A percentile compares a stretch with the other conserved stretches of the same genome.
Conservation (phyloP, 106 monocot species). For the Gastrodia elata region DNA sequence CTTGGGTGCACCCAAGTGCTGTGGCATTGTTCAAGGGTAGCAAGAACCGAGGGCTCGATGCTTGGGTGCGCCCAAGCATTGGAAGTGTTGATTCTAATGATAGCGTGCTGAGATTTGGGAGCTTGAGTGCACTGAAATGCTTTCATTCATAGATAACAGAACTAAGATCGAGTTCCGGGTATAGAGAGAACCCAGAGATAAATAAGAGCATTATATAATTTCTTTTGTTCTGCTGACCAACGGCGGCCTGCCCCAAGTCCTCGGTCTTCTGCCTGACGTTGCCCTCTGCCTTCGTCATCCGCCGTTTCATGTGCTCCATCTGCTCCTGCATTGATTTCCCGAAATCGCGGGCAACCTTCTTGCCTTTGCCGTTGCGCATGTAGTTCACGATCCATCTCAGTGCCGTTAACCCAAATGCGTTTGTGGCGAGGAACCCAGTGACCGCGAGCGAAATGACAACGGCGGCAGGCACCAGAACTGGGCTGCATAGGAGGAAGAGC, state of each 20-base stretch:
- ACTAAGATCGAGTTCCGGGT: too few species aligned
- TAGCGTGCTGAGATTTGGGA: too few species aligned
- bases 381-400: slow-evolving; percentile 30
- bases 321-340: slow-evolving; percentile 13
- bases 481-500: slow-evolving; percentile 48
- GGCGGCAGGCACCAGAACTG: slow-evolving; percentile 39
- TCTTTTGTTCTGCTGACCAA: slow-evolving; percentile 10
- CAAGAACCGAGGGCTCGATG: too few species aligned
- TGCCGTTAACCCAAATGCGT: slow-evolving; percentile 42
- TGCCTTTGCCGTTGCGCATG: slow-evolving; percentile 1
- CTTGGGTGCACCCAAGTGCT: too few species aligned
- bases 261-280: slow-evolving; percentile 23
- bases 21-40: too few species aligned
- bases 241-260: slow-evolving; percentile 21
- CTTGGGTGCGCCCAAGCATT: too few species aligned
- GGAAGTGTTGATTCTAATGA: too few species aligned
- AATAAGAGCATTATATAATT: too few species aligned
- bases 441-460: slow-evolving; percentile 28
- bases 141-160: too few species aligned
- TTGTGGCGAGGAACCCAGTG: slow-evolving; percentile 36
- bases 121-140: too few species aligned
- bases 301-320: slow-evolving; percentile 18
- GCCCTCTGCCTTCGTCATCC: slow-evolving; percentile 21
- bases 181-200: too few species aligned
- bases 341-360: background rate